Evolutionary conservation across 805 yeast genomes (phyloP).

Genomic region (Wickerhamomyces subpelliculosus): DNA sequence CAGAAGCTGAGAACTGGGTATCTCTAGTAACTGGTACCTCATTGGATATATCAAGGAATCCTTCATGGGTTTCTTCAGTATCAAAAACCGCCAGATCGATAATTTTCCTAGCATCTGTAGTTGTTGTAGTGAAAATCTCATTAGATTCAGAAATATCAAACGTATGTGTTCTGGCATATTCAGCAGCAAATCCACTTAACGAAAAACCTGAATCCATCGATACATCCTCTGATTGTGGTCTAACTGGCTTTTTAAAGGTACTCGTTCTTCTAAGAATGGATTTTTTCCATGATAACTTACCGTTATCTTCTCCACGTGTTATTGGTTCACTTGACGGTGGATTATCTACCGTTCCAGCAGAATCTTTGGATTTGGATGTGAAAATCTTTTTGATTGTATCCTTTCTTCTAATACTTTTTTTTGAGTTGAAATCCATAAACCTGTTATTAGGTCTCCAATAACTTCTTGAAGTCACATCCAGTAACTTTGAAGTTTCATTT

Average conservation of each 20-base stretch:
- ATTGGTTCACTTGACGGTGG: background rate
- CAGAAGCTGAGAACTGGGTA: background rate
- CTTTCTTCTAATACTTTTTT: conserved; percentile 2
- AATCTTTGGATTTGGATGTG: conserved; percentile 6
- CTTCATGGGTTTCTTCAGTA: too few relatives aligned
- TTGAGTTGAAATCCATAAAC: conserved; percentile 7
- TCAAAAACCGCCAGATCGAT: conserved; percentile 11
- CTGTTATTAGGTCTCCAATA: conserved; percentile 9
- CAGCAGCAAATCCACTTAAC: conserved; percentile 13
- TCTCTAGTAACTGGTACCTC: background rate
- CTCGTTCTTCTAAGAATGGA: background rate
- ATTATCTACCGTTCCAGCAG: background rate
- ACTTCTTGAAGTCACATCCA: too few relatives aligned
- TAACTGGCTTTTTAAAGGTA: background rate
- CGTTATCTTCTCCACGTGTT: background rate
- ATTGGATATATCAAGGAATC: background rate
- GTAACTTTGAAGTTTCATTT: too few relatives aligned
- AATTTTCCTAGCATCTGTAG: conserved; percentile 9
- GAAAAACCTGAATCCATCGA: conserved; percentile 21
- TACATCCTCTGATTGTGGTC: conserved; percentile 2
- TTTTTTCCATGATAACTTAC: conserved; percentile 9
- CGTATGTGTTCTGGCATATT: conserved; percentile 6
- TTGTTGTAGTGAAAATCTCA: conserved; percentile 3
- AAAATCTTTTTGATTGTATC: conserved; percentile 13
- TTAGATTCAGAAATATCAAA: conserved; percentile 5